A percentile compares a stretch with the other conserved stretches of the same genome.
Evolutionary conservation across 2,329 filamentous ascomycete genomes (phyloP).

Genomic region (Colletotrichum gloeosporioides): DNA sequence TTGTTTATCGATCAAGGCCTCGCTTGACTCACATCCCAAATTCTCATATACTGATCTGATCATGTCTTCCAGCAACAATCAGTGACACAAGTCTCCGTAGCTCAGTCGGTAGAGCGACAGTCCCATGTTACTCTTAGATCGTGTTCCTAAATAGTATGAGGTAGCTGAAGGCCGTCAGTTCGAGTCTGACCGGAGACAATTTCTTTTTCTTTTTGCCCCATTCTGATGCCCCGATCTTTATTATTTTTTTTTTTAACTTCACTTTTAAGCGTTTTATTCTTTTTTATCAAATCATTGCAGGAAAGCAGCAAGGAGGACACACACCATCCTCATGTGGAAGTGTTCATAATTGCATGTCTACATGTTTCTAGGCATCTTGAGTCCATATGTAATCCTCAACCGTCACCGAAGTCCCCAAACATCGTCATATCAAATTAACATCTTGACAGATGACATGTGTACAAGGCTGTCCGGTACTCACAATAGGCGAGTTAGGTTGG

Average conservation of each 20-base stretch:
- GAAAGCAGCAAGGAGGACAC: not conserved
- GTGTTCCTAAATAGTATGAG: too few relatives aligned
- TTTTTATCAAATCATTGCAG: not conserved
- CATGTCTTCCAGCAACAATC: not conserved
- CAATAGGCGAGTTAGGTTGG: not conserved
- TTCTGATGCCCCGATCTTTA: not conserved
- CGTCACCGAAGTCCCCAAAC: not conserved
- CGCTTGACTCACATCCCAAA: not conserved
- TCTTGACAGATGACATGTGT: not conserved
- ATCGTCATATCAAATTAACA: not conserved
- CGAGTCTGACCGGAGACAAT: not conserved
- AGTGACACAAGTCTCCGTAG: not conserved
- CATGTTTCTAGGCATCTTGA: not conserved
- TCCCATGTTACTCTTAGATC: not conserved
- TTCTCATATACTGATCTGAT: not conserved
- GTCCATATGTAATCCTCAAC: not conserved
- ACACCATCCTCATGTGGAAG: not conserved
- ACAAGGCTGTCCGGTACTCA: not conserved
- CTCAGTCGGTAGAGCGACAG: not conserved
- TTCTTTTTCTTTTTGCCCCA: not conserved
- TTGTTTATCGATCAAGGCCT: not conserved
- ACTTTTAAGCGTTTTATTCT: not conserved
- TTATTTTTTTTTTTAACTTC: not conserved
- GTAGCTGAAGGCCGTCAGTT: not conserved
- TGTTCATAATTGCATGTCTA: not conserved